A percentile compares a stretch with the other conserved stretches of the same genome.
Conservation (phyloP, 2,329 filamentous ascomycete genomes). For the Pyricularia sp. region DNA sequence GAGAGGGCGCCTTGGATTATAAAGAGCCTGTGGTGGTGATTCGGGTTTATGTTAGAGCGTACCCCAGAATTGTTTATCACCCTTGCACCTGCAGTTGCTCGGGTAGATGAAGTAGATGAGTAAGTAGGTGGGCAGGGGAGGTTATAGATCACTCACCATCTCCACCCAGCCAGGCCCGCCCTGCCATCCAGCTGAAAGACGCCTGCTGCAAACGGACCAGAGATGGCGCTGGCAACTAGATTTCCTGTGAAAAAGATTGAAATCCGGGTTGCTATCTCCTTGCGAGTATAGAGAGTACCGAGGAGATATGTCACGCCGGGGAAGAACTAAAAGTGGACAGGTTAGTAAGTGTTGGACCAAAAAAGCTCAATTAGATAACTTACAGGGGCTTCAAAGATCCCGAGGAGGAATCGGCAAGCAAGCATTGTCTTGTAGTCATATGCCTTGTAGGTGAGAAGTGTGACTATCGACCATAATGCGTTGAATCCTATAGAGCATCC, state of each 20-base stretch:
- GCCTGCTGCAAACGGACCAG: conserved; percentile 48
- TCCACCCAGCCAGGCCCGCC: conserved; percentile 29
- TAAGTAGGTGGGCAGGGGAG: not conserved
- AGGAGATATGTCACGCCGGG: conserved; percentile 12
- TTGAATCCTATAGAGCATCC: conserved; percentile 16
- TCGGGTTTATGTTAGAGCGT: not conserved
- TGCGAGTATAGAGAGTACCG: conserved; percentile 6
- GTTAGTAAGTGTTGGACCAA: not conserved
- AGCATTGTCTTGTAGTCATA: conserved; percentile 22
- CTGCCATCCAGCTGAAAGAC: conserved; percentile 52
- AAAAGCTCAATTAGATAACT: not conserved
- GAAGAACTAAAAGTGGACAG: conserved; percentile 8
- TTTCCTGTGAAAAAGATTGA: conserved; percentile 6
- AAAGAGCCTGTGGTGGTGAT: conserved; percentile 31
- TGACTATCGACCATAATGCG: conserved; percentile 11
- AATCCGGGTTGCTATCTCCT: conserved; percentile 7
- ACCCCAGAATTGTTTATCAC: not conserved
- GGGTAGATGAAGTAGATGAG: not conserved
- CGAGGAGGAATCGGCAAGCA: conserved; percentile 27
- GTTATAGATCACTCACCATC: conserved; percentile 34
- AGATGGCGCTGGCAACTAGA: conserved; percentile 57
- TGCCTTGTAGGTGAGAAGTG: conserved; percentile 19
- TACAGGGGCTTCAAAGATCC: conserved; percentile 22
- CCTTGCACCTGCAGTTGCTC: not conserved
- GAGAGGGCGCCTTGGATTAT: conserved; percentile 62